A percentile compares a stretch with the other conserved stretches of the same genome.
Evolutionary conservation across 2,329 filamentous ascomycete species (phyloP).

Genomic region (Talaromyces piceae): DNA sequence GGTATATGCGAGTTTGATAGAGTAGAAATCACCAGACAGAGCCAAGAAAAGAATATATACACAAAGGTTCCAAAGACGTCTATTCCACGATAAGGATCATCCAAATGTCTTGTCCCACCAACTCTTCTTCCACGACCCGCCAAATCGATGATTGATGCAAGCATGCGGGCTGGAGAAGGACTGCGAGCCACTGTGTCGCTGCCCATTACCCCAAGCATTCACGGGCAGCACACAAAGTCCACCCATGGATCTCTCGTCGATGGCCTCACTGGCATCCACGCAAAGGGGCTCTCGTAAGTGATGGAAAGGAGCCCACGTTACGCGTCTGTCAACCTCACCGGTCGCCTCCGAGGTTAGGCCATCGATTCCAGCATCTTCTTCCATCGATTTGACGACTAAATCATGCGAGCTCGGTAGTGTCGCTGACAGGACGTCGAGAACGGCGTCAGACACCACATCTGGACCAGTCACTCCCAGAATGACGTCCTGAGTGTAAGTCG

Average conservation of each 20-base stretch:
- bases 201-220: constrained; percentile 47
- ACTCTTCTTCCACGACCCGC: constrained; percentile 25
- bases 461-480: constrained; percentile 28
- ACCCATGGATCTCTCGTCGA: constrained; percentile 55
- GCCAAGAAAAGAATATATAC: background rate
- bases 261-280: constrained; percentile 14
- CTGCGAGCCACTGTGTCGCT: constrained; percentile 26
- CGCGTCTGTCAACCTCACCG: constrained; percentile 14
- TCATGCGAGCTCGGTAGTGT: constrained; percentile 21
- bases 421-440: constrained; percentile 24
- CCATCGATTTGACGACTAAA: constrained; percentile 18
- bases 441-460: constrained; percentile 27
- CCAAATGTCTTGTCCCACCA: constrained; percentile 25
- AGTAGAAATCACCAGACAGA: no score
- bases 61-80: background rate
- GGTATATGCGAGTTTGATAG: no score
- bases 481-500: constrained; percentile 19
- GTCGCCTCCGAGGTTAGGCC: constrained; percentile 8
- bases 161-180: constrained; percentile 20
- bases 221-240: constrained; percentile 84
- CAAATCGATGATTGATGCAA: constrained; percentile 29
- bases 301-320: constrained; percentile 31
- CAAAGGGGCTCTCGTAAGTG: constrained; percentile 19
- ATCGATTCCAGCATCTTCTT: constrained; percentile 18
- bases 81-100: constrained; percentile 7